Conservation (phyloP, 2,329 filamentous ascomycete species). For the Nemania abortiva region DNA sequence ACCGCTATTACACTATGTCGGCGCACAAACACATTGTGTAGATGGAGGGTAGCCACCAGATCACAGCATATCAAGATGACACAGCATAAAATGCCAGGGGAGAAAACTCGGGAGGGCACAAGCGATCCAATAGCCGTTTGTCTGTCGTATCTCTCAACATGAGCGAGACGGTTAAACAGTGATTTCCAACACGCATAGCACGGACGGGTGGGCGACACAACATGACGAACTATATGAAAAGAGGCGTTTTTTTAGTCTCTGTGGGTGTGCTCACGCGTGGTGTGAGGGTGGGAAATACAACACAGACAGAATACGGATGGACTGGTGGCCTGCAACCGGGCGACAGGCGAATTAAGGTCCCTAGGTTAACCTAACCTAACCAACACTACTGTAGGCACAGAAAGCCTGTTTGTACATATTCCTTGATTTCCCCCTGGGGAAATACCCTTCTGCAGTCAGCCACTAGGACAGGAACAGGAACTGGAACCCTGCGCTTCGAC, state of each 20-base stretch:
- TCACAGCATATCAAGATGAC: constrained; percentile 21
- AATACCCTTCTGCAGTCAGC: constrained; percentile 33
- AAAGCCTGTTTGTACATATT: constrained; percentile 17
- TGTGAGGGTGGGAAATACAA: constrained; percentile 18
- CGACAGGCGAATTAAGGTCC: constrained; percentile 14
- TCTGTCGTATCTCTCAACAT: constrained; percentile 4
- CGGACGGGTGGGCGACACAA: constrained; percentile 14
- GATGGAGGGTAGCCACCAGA: constrained; percentile 18
- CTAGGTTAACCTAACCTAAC: constrained; percentile 5
- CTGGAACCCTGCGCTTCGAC: constrained; percentile 27
- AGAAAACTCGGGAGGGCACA: neutral
- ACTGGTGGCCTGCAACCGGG: constrained; percentile 6
- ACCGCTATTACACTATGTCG: neutral
- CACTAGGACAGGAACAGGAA: constrained; percentile 33
- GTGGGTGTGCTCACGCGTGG: constrained; percentile 1
- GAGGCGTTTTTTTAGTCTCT: constrained; percentile 1
- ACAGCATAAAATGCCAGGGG: constrained; percentile 20
- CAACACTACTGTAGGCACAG: neutral
- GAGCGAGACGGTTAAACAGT: constrained; percentile 11
- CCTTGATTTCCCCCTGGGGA: constrained; percentile 35
- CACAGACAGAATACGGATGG: constrained; percentile 20
- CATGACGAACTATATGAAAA: constrained; percentile 18
- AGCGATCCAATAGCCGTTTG: neutral
- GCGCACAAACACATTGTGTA: constrained; percentile 13
- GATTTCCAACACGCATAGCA: constrained; percentile 4